A percentile compares a stretch with the other conserved stretches of the same genome.
These are phyloP conservation scores for Aspergillus texensis DNA, from an alignment of 2,329 filamentous ascomycete species.

Conservation along the genomic window DNA sequence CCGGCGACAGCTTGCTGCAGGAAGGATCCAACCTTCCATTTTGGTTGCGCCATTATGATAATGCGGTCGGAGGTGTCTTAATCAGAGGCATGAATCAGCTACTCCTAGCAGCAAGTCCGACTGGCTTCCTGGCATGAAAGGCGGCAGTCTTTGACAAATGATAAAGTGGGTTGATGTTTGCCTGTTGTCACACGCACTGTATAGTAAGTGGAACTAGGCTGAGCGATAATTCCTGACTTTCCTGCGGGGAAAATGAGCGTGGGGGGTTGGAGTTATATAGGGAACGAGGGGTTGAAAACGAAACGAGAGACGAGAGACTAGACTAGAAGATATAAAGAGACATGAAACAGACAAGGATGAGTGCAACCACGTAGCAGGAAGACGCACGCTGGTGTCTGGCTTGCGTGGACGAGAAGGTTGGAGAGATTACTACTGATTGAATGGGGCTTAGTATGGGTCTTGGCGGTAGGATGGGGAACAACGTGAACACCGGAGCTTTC, in stretches of 20 bases:
- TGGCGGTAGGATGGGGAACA: constrained; percentile 1
- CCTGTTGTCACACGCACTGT: constrained; percentile 14
- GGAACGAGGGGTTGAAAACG: neutral
- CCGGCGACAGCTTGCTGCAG: constrained; percentile 89
- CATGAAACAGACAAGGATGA: neutral
- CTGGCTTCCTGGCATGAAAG: constrained; percentile 15
- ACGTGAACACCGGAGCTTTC: constrained; percentile 14
- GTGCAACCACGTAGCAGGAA: constrained; percentile 16
- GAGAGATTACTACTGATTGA: constrained; percentile 11
- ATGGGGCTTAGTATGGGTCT: constrained; percentile 21
- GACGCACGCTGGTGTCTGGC: constrained; percentile 12
- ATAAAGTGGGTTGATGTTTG: constrained; percentile 13
- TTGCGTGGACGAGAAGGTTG: constrained; percentile 24
- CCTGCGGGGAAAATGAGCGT: constrained; percentile 4
- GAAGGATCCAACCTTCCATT: constrained; percentile 71
- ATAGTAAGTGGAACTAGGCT: neutral
- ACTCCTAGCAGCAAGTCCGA: constrained; percentile 16
- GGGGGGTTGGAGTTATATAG: neutral
- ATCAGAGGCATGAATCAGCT: neutral
- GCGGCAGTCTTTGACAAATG: constrained; percentile 4
- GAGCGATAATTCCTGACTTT: neutral
- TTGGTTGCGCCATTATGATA: constrained; percentile 45
- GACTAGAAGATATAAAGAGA: constrained; percentile 10
- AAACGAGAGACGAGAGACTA: constrained; percentile 2
- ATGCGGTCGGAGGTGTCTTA: neutral